Percentiles rank a stretch among this genome's conserved stretches.
Conservation (phyloP, 192 early-diverging fungal genomes). For the Backusella tuberculispora region DNA sequence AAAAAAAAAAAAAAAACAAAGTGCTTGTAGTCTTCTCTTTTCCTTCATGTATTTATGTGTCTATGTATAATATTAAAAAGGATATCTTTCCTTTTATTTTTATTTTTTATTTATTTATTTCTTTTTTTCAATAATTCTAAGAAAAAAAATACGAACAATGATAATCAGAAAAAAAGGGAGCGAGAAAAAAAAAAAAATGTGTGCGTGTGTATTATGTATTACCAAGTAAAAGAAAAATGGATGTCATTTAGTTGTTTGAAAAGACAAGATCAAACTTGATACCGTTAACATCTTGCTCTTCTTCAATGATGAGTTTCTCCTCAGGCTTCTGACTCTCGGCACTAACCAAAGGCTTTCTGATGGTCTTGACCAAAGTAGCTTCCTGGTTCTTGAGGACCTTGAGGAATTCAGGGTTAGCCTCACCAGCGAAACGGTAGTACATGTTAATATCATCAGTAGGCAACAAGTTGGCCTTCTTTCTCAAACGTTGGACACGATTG, state of each 20-base stretch:
- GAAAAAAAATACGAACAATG: too few relatives aligned
- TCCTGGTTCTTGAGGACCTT: slow-evolving; percentile 73
- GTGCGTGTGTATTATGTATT: too few relatives aligned
- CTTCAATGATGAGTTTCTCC: slow-evolving; percentile 73
- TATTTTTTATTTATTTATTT: too few relatives aligned
- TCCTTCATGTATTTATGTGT: too few relatives aligned
- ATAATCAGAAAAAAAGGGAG: too few relatives aligned
- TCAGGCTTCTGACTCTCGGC: slow-evolving; percentile 37
- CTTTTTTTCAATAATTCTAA: too few relatives aligned
- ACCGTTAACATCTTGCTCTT: slow-evolving; percentile 85
- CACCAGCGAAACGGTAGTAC: slow-evolving; percentile 78
- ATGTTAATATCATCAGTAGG: slow-evolving; percentile 88
- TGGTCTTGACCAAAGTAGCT: slow-evolving; percentile 68
- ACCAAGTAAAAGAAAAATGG: too few relatives aligned
- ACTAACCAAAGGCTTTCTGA: slow-evolving; percentile 72
- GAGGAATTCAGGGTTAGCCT: slow-evolving; percentile 69
- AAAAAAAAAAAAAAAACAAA: too few relatives aligned
- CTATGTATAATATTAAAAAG: too few relatives aligned
- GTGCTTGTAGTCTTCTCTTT: too few relatives aligned
- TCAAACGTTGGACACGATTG: slow-evolving; percentile 94
- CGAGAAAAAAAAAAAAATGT: too few relatives aligned
- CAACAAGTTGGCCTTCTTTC: slow-evolving; percentile 93
- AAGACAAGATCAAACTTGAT: slow-evolving; percentile 77
- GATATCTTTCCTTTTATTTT: too few relatives aligned
- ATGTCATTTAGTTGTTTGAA: slow-evolving; percentile 36